Evolutionary conservation across 2,329 filamentous ascomycete species (phyloP).

Genomic region (Phialocephala sp.): DNA sequence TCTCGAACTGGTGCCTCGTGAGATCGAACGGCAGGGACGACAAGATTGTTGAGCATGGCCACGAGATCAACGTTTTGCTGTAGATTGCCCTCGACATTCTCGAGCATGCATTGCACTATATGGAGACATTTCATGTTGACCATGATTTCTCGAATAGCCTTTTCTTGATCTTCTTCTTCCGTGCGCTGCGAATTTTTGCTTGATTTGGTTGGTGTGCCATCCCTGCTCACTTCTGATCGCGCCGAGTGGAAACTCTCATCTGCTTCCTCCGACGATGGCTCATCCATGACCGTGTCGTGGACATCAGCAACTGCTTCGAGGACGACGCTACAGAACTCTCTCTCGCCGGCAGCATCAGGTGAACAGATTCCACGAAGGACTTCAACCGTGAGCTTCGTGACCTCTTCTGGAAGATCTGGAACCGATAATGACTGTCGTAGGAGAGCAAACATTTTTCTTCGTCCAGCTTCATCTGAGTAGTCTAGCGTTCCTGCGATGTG

Average conservation of each 20-base stretch:
- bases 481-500: conserved; percentile 91
- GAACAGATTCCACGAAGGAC: conserved; percentile 85
- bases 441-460: conserved; percentile 93
- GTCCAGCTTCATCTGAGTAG: conserved; percentile 96
- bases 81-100: conserved; percentile 86
- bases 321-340: conserved; percentile 83
- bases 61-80: conserved; percentile 92
- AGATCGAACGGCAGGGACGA: conserved; percentile 92
- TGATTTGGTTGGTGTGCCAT: conserved; percentile 56
- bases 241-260: conserved; percentile 95
- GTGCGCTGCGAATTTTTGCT: conserved; percentile 50
- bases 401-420: conserved; percentile 87
- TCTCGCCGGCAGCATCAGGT: conserved; percentile 72
- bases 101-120: conserved; percentile 96
- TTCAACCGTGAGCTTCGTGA: conserved; percentile 85
- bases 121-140: conserved; percentile 98
- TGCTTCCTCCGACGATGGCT: conserved; percentile 61
- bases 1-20: conserved; percentile 93
- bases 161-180: conserved; percentile 71
- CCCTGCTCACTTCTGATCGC: conserved; percentile 78
- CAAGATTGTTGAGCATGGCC: conserved; percentile 96
- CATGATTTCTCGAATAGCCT: conserved; percentile 88
- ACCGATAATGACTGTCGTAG: conserved; percentile 85
- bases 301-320: conserved; percentile 96
- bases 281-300: conserved; percentile 87